phyloP scores from a whole-genome alignment of 2,329 filamentous ascomycete genomes.

The Neofusicoccum parvum region DNA sequence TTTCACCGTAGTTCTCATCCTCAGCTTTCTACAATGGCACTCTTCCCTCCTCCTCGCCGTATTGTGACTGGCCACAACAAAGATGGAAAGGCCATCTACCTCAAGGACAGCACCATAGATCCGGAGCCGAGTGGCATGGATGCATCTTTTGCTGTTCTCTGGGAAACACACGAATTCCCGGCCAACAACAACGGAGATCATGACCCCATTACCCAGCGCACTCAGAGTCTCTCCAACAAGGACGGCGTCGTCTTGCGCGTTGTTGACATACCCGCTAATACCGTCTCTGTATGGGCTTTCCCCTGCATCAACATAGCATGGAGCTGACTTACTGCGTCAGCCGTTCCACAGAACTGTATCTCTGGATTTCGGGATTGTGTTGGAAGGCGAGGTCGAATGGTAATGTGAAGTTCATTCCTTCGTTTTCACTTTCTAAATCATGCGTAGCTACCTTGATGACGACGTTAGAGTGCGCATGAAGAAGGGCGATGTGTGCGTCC shows the following conservation, averaged over 20 bases:
- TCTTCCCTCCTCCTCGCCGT: slow-evolving; percentile 5
- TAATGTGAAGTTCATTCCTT: neutral
- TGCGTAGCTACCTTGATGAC: neutral
- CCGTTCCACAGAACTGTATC: slow-evolving; percentile 7
- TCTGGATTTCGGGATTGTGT: neutral
- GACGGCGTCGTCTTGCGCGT: slow-evolving; percentile 10
- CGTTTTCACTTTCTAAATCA: too few relatives aligned
- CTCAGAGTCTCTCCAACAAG: slow-evolving; percentile 4
- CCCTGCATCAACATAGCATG: neutral
- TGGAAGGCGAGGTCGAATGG: slow-evolving; percentile 14
- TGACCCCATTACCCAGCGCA: neutral
- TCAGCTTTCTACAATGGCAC: neutral
- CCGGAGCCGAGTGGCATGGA: slow-evolving; percentile 5
- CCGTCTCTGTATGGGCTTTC: neutral
- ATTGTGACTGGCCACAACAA: slow-evolving; percentile 11
- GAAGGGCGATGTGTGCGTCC: slow-evolving; percentile 39
- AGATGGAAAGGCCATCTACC: slow-evolving; percentile 7
- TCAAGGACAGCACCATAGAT: slow-evolving; percentile 7
- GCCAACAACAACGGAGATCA: slow-evolving; percentile 7
- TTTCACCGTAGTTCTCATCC: too few relatives aligned
- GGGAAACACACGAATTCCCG: slow-evolving; percentile 11
- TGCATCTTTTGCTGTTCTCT: slow-evolving; percentile 11
- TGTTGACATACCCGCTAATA: slow-evolving; percentile 4
- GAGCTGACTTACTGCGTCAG: neutral
- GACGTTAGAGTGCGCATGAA: slow-evolving; percentile 26